Evolutionary conservation across 148 eudicot species (phyloP).

Genomic region (Nepenthes gracilis): DNA sequence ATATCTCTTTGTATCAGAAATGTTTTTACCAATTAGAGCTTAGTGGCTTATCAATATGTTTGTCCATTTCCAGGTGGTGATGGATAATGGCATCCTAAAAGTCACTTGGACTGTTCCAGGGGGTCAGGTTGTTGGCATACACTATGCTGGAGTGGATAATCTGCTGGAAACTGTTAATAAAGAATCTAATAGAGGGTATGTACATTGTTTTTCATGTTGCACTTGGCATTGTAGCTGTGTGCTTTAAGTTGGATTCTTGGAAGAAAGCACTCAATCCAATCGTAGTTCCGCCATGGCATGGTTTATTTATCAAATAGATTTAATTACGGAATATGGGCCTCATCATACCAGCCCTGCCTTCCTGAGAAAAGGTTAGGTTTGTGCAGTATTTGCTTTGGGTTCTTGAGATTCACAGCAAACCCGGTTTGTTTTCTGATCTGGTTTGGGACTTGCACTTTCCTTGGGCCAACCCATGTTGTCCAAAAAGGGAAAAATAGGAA

Average conservation of each 20-base stretch:
- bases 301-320: no score
- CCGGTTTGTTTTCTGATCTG: no score
- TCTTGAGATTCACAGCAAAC: no score
- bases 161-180: slow-evolving; percentile 25
- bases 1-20: no score
- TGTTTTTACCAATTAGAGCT: background rate
- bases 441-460: no score
- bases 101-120: slow-evolving; percentile 27
- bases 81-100: slow-evolving; percentile 29
- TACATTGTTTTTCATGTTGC: background rate
- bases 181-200: slow-evolving; percentile 28
- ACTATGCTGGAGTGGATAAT: slow-evolving; percentile 22
- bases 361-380: no score
- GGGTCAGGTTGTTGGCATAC: slow-evolving; percentile 25
- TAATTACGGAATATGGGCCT: no score
- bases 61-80: slow-evolving; percentile 20
- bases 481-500: no score
- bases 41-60: background rate
- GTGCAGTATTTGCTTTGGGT: no score
- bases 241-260: background rate
- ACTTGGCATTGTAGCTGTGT: background rate
- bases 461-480: no score
- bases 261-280: background rate
- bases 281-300: no score
- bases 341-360: no score